Conservation (phyloP, 805 yeast genomes). For the Yamadazyma laniorum region DNA sequence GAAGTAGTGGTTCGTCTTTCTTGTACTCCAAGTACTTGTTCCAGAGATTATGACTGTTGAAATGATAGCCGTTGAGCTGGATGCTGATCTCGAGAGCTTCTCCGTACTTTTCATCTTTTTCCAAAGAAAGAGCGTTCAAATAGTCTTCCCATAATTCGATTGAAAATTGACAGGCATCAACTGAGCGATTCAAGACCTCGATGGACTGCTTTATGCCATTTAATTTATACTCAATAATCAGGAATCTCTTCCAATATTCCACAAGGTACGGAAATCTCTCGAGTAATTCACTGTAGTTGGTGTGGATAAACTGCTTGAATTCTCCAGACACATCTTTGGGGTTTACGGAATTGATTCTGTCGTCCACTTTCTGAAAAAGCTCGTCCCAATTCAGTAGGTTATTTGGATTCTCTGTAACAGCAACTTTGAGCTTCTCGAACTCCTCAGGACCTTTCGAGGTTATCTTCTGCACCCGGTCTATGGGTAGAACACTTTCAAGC, state of each 20-base stretch:
- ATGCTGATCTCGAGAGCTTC: constrained; percentile 14
- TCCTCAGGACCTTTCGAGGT: constrained; percentile 7
- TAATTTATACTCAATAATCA: constrained; percentile 53
- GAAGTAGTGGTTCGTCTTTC: constrained; percentile 31
- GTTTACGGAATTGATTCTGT: constrained; percentile 17
- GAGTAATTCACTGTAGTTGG: constrained; percentile 36
- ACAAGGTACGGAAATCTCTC: constrained; percentile 54
- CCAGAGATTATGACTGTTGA: constrained; percentile 80
- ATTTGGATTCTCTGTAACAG: constrained; percentile 20
- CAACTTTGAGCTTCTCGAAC: constrained; percentile 7
- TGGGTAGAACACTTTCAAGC: not conserved
- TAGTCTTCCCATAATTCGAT: constrained; percentile 72
- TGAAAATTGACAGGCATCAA: constrained; percentile 53
- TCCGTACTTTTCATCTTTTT: constrained; percentile 15
- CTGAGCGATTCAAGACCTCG: constrained; percentile 41
- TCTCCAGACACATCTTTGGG: constrained; percentile 13
- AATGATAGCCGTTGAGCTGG: constrained; percentile 61
- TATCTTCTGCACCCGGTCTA: not conserved
- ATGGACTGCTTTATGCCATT: constrained; percentile 55
- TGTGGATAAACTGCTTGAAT: constrained; percentile 19
- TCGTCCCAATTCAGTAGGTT: constrained; percentile 41
- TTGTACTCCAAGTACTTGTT: constrained; percentile 53
- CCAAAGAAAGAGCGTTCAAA: constrained; percentile 47
- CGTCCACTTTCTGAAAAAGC: constrained; percentile 30
- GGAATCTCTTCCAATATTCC: constrained; percentile 65